Percentiles rank a stretch among this genome's conserved stretches.
Evolutionary conservation across 192 early-diverging fungal species (phyloP).

Genomic region (Gryganskiella cystojenkinii): DNA sequence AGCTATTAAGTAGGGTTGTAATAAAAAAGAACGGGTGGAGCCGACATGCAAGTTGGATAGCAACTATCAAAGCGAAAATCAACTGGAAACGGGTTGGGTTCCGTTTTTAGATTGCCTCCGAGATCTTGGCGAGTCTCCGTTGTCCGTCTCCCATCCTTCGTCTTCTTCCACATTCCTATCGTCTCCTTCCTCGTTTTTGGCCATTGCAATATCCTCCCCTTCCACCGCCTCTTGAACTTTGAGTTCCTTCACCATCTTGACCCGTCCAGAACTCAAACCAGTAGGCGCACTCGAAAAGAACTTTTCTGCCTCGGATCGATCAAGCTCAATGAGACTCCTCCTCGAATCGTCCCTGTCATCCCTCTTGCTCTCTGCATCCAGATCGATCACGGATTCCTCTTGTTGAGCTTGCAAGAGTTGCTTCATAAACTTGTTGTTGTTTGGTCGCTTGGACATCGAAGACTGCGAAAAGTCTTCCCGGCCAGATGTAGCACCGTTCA

Average conservation of each 20-base stretch:
- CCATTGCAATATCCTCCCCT: neutral
- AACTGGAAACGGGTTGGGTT: neutral
- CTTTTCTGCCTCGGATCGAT: constrained; percentile 13
- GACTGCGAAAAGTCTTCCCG: too few species aligned
- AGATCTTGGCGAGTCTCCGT: constrained; percentile 33
- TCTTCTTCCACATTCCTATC: constrained; percentile 7
- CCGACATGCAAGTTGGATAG: too few species aligned
- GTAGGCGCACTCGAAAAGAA: constrained; percentile 23
- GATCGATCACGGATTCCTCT: neutral
- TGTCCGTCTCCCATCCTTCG: constrained; percentile 50
- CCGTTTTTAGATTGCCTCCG: constrained; percentile 5
- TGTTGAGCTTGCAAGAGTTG: constrained; percentile 12
- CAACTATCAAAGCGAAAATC: too few species aligned
- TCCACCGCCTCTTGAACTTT: neutral
- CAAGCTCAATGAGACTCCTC: constrained; percentile 26
- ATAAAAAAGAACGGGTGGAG: too few species aligned
- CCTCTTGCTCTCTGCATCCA: neutral
- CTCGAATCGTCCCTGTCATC: constrained; percentile 2
- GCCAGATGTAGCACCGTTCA: too few species aligned
- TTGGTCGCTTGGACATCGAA: neutral
- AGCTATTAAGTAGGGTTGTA: too few species aligned
- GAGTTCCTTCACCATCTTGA: neutral
- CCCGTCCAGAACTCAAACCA: constrained; percentile 12
- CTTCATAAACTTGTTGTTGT: constrained; percentile 17
- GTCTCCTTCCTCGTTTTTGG: neutral